Conservation (phyloP, 805 yeast species). For the Blastobotrys americana region DNA sequence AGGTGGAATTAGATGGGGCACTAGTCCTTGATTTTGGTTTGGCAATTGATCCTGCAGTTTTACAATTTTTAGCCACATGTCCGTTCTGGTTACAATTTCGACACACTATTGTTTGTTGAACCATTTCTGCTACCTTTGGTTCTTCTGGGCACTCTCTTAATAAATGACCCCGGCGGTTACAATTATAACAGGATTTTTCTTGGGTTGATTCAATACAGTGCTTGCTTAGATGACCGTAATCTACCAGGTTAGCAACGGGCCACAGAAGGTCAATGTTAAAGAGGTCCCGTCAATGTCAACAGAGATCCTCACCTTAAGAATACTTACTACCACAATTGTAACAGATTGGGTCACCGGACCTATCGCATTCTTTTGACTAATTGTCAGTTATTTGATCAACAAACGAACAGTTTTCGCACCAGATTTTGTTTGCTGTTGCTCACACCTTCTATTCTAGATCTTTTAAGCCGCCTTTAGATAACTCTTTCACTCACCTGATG, state of each 20-base stretch:
- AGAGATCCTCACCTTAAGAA: conserved; percentile 1
- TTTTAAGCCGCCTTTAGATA: neutral
- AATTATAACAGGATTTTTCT: conserved; percentile 56
- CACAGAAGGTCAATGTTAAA: neutral
- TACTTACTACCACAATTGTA: conserved; percentile 32
- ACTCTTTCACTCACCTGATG: conserved; percentile 14
- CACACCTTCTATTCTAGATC: too few species aligned
- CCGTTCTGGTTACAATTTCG: conserved; percentile 90
- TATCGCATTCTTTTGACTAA: conserved; percentile 32
- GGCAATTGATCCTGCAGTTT: conserved; percentile 34
- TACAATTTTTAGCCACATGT: conserved; percentile 82
- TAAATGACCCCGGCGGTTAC: conserved; percentile 87
- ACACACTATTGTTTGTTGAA: conserved; percentile 36
- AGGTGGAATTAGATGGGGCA: conserved; percentile 83
- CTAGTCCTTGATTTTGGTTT: conserved; percentile 61
- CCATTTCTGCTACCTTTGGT: conserved; percentile 11
- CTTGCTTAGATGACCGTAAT: conserved; percentile 75
- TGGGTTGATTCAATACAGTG: conserved; percentile 78
- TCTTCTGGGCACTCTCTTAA: conserved; percentile 60
- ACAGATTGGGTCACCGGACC: conserved; percentile 32
- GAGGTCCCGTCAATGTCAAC: neutral
- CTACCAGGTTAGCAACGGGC: conserved; percentile 1
- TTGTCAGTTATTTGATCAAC: conserved; percentile 5
- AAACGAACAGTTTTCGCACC: too few species aligned
- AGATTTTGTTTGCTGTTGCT: too few species aligned